Conservation (phyloP, 371 early-diverging fungal genomes). For the Actinomortierella ambigua region DNA sequence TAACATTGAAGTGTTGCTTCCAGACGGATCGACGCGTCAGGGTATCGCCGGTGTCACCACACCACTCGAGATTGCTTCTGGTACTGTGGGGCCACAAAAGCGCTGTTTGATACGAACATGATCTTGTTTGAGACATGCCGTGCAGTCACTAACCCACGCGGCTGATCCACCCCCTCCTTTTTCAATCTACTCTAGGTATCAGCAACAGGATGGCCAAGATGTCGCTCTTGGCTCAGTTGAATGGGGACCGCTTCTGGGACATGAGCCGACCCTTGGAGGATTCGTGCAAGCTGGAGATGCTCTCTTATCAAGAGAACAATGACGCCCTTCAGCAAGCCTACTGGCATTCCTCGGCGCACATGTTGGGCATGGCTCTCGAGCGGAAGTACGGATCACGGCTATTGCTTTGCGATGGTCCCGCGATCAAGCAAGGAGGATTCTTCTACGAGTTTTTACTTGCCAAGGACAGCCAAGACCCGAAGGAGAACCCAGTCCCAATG, state of each 20-base stretch:
- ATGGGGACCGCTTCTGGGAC: slow-evolving; percentile 92
- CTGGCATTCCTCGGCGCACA: slow-evolving; percentile 95
- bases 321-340: slow-evolving; percentile 79
- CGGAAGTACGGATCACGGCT: slow-evolving; percentile 84
- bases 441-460: slow-evolving; percentile 46
- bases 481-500: neutral
- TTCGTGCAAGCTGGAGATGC: slow-evolving; percentile 83
- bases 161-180: neutral
- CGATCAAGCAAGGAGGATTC: slow-evolving; percentile 50
- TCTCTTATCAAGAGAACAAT: slow-evolving; percentile 77
- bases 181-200: slow-evolving; percentile 43
- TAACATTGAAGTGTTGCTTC: slow-evolving; percentile 87
- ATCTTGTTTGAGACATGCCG: too few species aligned
- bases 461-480: slow-evolving; percentile 23
- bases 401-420: slow-evolving; percentile 84
- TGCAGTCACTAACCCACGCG: neutral
- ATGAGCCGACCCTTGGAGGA: slow-evolving; percentile 86
- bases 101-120: too few species aligned
- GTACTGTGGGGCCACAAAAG: slow-evolving; percentile 85
- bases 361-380: slow-evolving; percentile 91
- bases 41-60: slow-evolving; percentile 93
- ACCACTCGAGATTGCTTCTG: slow-evolving; percentile 90
- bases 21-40: slow-evolving; percentile 82
- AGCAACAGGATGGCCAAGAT: slow-evolving; percentile 61
- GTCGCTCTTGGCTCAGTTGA: slow-evolving; percentile 64